These are phyloP conservation scores for Akanthomyces lecanii DNA, from an alignment of 2,329 filamentous ascomycete genomes.

Conservation along the genomic window DNA sequence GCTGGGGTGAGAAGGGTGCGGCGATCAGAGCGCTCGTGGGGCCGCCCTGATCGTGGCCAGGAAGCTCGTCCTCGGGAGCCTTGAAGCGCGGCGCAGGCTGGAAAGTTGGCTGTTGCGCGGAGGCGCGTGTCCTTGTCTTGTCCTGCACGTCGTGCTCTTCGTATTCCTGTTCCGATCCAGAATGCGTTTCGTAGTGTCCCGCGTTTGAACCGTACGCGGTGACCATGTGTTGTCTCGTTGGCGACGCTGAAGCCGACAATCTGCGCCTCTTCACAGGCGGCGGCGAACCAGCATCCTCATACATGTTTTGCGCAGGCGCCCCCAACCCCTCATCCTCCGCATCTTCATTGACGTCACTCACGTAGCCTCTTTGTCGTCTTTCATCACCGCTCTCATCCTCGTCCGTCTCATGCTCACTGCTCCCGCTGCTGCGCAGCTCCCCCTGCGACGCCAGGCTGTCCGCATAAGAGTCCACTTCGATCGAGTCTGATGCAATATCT, in stretches of 20 bases:
- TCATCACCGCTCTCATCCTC: background rate
- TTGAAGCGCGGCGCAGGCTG: constrained; percentile 39
- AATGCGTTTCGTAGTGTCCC: background rate
- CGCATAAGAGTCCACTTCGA: constrained; percentile 27
- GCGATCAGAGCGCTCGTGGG: constrained; percentile 19
- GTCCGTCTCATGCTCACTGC: background rate
- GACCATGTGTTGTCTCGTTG: background rate
- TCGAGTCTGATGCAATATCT: constrained; percentile 23
- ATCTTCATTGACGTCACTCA: constrained; percentile 13
- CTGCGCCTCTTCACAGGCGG: constrained; percentile 25
- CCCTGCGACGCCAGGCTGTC: constrained; percentile 4
- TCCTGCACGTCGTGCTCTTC: constrained; percentile 15
- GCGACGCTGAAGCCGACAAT: background rate
- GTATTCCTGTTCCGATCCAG: constrained; percentile 9
- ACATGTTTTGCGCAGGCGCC: background rate
- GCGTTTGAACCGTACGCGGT: background rate
- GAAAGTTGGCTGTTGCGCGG: constrained; percentile 35
- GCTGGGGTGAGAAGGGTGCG: constrained; percentile 33
- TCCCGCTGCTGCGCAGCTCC: background rate
- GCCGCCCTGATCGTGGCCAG: constrained; percentile 12
- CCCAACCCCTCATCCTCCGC: constrained; percentile 3
- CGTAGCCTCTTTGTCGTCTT: background rate
- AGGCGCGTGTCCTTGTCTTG: constrained; percentile 19
- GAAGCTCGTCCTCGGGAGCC: constrained; percentile 20
- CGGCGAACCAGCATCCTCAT: background rate